Conservation (phyloP, 441 rosid genomes). For the Gossypium aridum region DNA sequence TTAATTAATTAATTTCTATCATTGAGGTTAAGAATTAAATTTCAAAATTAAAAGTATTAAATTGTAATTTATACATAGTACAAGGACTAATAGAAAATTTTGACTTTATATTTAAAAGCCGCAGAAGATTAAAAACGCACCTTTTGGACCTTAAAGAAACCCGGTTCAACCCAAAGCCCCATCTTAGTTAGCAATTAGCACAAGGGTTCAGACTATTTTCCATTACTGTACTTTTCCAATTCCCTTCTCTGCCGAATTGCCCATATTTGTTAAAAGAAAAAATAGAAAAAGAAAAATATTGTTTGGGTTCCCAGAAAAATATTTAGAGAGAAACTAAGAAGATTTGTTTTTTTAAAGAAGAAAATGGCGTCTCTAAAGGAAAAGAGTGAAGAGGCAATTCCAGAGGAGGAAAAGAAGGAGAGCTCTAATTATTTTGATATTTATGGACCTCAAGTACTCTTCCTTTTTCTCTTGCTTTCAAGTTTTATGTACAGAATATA, state of each 20-base stretch:
- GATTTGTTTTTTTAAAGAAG: too few species aligned
- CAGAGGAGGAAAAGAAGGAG: constrained; percentile 25
- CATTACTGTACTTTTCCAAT: not conserved
- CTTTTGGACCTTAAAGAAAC: not conserved
- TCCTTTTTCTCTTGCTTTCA: not conserved
- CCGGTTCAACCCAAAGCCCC: not conserved
- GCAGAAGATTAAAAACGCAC: not conserved
- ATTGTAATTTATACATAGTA: too few species aligned
- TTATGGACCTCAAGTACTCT: constrained; percentile 46
- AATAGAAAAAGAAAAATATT: too few species aligned
- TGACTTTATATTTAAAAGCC: too few species aligned
- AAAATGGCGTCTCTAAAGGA: constrained; percentile 34
- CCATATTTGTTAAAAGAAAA: not conserved
- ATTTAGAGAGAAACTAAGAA: not conserved
- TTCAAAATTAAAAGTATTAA: too few species aligned
- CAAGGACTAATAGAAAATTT: too few species aligned
- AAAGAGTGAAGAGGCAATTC: constrained; percentile 17
- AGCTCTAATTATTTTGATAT: constrained; percentile 40
- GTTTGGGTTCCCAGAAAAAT: constrained; percentile 52
- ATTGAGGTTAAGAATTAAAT: too few species aligned
- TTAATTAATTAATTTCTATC: too few species aligned
- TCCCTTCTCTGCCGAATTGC: not conserved
- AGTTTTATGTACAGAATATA: not conserved
- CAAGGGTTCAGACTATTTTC: not conserved
- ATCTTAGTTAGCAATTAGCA: not conserved